These are phyloP conservation scores for Pleurotus salmoneostramineus DNA, from an alignment of 768 basidiomycete genomes.

Conservation along the genomic window DNA sequence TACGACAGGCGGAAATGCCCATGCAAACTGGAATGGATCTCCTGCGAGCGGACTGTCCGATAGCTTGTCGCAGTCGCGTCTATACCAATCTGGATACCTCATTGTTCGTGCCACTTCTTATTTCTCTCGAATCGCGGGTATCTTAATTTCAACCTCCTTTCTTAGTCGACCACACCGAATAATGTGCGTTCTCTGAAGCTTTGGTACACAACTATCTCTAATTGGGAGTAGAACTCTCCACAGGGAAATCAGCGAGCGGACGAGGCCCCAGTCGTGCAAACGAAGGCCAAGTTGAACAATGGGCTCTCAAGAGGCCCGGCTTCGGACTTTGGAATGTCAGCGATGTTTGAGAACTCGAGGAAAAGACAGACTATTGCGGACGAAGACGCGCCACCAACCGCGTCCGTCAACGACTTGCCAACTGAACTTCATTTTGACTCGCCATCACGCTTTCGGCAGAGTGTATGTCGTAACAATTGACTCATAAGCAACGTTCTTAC, in stretches of 20 bases:
- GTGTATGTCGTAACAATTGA: conserved; percentile 28
- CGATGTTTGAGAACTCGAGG: conserved; percentile 79
- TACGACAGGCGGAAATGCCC: conserved; percentile 41
- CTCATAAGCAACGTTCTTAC: not conserved
- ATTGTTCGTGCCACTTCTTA: conserved; percentile 46
- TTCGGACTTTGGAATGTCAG: conserved; percentile 77
- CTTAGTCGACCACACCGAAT: conserved; percentile 61
- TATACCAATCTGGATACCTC: conserved; percentile 79
- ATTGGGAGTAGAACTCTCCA: conserved; percentile 31
- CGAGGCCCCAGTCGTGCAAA: conserved; percentile 71
- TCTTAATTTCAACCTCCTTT: not conserved
- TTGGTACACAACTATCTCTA: not conserved
- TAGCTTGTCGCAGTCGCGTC: conserved; percentile 65
- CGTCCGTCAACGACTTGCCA: conserved; percentile 72
- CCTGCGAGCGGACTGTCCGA: conserved; percentile 53
- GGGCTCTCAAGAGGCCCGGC: conserved; percentile 59
- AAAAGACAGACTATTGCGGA: conserved; percentile 57
- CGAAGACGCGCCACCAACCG: conserved; percentile 78
- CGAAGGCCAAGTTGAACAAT: conserved; percentile 79
- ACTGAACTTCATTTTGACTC: conserved; percentile 47
- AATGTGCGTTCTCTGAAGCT: conserved; percentile 34
- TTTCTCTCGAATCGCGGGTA: not conserved
- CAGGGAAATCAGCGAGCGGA: conserved; percentile 63
- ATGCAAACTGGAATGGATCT: conserved; percentile 50
- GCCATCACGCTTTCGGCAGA: conserved; percentile 38